Base-by-base conservation (phyloP, 1,284 basidiomycete species). In the Thecaphora frezii region DNA sequence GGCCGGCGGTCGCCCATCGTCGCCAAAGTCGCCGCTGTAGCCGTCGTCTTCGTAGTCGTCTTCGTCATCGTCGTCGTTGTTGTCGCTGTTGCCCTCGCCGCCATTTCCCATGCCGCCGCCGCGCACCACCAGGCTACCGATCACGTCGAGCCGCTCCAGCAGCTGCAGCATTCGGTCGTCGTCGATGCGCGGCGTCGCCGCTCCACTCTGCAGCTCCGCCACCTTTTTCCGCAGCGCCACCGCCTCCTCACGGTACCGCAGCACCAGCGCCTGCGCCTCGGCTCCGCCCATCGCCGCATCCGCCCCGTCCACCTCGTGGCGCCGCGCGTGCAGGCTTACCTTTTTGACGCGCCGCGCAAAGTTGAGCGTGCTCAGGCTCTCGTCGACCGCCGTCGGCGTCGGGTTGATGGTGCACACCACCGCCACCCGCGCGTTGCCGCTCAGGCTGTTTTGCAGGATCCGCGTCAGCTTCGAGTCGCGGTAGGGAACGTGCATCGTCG, bases 381-480 rank as follows among this genome's bases (percentile, higher is more conserved):
- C 92, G 3, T 86, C 83, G 7, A 92, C 82, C 33, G 89, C 81
- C 9, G 50, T 48, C 1, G 67, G 55, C 22, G 51, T 62, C 2
- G 74, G 76, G 45, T 77, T 77, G 46, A 97, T 86, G 0, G 94
- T 97, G 76, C 93, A 97, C 55, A 97, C 89, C 25, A 98, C 94
- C 36, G 91, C 93, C 47, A 98, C 93, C 19, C 91, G 86, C 18
- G 96, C 94, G 75, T 97, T 91, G 1, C 94, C 96, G 0, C 90
- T 89, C 0, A 98, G 83, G 1, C 91, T 96, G 2, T 93, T 93
- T 78, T 97, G 93, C 7, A 98, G 85, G 80, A 98, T 87, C 30
- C 93, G 87, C 3, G 94, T 98, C 68, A 85, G 78, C 80, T 97
- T 97, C 44, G 91, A 93, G 79, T 97, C 96, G 43, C 94, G 88